Percentiles rank a stretch among this genome's conserved stretches.
These are phyloP conservation scores for Encephalitozoon romaleae DNA, from an alignment of 371 early-diverging fungal species.

Conservation along the genomic window DNA sequence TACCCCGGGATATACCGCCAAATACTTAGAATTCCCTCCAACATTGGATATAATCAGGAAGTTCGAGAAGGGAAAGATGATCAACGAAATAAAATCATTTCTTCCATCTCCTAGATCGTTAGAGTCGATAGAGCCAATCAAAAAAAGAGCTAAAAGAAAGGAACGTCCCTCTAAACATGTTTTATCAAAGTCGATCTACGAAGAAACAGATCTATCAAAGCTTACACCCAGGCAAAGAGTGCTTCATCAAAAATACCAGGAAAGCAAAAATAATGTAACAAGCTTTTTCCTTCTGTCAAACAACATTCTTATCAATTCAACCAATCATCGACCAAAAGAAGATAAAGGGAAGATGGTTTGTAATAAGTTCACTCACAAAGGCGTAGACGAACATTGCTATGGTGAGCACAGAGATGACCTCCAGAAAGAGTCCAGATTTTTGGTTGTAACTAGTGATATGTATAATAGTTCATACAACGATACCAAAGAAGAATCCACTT, in stretches of 20 bases:
- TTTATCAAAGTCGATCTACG: neutral
- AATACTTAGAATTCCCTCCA: neutral
- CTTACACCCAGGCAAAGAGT: slow-evolving; percentile 2
- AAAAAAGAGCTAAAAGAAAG: neutral
- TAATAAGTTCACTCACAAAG: neutral
- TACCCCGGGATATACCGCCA: neutral
- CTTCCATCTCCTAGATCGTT: slow-evolving; percentile 1
- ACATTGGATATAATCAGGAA: neutral
- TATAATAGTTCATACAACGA: neutral
- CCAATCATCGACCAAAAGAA: neutral
- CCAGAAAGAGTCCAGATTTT: neutral
- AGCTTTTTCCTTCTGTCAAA: neutral
- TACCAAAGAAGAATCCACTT: neutral
- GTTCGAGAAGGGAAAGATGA: neutral
- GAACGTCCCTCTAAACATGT: neutral
- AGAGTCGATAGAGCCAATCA: neutral
- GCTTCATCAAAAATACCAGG: slow-evolving; percentile 2
- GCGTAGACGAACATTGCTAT: slow-evolving; percentile 4
- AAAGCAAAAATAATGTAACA: neutral
- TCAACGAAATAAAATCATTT: neutral
- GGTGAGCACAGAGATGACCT: neutral
- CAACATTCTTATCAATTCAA: neutral
- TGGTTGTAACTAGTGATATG: neutral
- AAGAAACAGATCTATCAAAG: neutral
- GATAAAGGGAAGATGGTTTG: neutral